Evolutionary conservation across 805 yeast genomes (phyloP).

Genomic region (Lachancea nothofagi): DNA sequence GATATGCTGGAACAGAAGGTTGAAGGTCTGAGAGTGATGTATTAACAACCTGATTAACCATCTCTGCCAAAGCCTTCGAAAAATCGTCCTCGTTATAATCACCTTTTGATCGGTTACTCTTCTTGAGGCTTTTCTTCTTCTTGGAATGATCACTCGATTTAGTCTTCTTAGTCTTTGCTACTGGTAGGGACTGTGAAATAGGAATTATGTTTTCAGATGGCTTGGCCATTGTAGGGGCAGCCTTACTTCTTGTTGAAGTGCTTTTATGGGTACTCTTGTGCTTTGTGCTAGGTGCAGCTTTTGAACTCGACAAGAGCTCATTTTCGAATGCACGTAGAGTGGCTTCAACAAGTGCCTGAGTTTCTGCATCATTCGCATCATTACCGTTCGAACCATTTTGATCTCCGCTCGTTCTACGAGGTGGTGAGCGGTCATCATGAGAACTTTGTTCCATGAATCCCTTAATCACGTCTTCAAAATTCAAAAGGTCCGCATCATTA

Average conservation of each 20-base stretch:
- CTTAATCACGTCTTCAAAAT: conserved; percentile 30
- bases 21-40: conserved; percentile 22
- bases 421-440: conserved; percentile 3
- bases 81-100: conserved; percentile 33
- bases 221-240: conserved; percentile 6
- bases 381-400: neutral
- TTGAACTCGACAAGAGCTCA: conserved; percentile 19
- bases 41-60: conserved; percentile 51
- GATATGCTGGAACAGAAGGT: neutral
- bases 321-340: conserved; percentile 33
- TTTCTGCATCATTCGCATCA: conserved; percentile 26
- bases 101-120: conserved; percentile 7
- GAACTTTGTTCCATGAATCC: conserved; percentile 24
- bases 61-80: conserved; percentile 49
- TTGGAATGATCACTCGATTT: conserved; percentile 14
- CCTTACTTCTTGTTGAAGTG: conserved; percentile 6
- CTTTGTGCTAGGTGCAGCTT: conserved; percentile 7
- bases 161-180: conserved; percentile 6
- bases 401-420: no score
- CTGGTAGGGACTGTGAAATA: neutral
- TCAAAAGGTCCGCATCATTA: conserved; percentile 20
- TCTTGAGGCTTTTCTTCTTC: conserved; percentile 21
- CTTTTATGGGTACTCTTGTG: conserved; percentile 6
- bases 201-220: conserved; percentile 1
- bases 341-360: conserved; percentile 32